Conservation (phyloP, 306 rosid species). For the Hippophae tibetana region DNA sequence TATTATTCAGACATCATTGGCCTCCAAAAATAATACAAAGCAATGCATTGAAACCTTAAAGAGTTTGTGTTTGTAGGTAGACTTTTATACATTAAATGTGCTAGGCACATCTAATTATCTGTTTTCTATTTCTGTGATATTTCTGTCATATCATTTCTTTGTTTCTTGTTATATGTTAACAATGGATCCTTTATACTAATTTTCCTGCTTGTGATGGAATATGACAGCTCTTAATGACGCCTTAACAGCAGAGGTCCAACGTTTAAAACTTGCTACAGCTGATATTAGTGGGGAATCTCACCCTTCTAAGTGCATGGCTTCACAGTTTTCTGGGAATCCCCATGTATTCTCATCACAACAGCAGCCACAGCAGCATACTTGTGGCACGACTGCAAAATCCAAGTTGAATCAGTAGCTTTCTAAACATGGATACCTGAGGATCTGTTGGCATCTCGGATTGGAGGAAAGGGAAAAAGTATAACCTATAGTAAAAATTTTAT, state of each 20-base stretch:
- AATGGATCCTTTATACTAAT: not conserved
- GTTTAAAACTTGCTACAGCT: conserved; percentile 67
- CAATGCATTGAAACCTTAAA: no score
- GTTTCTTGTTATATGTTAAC: no score
- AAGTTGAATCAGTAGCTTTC: conserved; percentile 44
- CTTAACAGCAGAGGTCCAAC: conserved; percentile 82
- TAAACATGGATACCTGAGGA: not conserved
- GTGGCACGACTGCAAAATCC: conserved; percentile 39
- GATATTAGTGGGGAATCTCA: conserved; percentile 56
- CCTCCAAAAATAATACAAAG: no score
- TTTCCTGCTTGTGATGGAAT: conserved; percentile 15
- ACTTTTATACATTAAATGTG: no score
- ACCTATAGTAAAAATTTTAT: no score
- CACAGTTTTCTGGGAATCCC: conserved; percentile 43
- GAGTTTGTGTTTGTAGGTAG: no score
- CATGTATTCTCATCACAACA: conserved; percentile 51
- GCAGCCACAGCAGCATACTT: conserved; percentile 51
- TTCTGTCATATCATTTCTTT: no score
- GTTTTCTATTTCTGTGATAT: no score
- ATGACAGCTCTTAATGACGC: conserved; percentile 80
- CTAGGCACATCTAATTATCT: no score
- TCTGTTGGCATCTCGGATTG: no score
- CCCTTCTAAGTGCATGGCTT: conserved; percentile 43
- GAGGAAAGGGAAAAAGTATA: no score
- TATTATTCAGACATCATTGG: no score